Evolutionary conservation across 2,329 filamentous ascomycete species (phyloP), one percentile per base, ranked within the genome.

Genomic region (Cryphonectria carpinicola): DNA sequence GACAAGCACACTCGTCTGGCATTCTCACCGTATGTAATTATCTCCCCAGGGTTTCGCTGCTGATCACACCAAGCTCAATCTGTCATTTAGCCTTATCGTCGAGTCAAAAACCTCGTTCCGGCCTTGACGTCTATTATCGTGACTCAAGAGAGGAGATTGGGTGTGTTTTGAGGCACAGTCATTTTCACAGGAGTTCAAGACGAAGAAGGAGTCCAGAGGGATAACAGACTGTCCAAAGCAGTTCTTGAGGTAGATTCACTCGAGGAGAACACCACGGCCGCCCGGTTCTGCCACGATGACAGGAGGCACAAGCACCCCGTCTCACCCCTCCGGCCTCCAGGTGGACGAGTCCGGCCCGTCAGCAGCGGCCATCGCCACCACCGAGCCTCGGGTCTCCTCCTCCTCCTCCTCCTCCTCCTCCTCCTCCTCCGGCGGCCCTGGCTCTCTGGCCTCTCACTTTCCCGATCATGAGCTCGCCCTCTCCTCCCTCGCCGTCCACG

Each of bases 401-500:
- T 22, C 43, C 35, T 32, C n/a, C 17, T 35, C 19, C 19, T 66
- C 73, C 37, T 25, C 25, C 6, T 13, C 65, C 17, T 22, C 43
- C 35, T 32, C n/a, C 17, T 35, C 19, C 19, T 66, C 73, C 37
- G n/a, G n/a, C n/a, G 75, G 76, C 25, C 74, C 75, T 28, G 76
- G 76, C 46, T 68, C 77, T 10, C 76, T 78, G 11, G 70, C 73
- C 14, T 74, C 77, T 28, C 78, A 78, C 25, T 80, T 81, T 60
- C 76, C 74, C 62, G 71, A 77, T 11, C 79, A 78, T 72, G 72
- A 79, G 71, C 81, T 88, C 65, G 85, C 89, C 5, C 83, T 92
- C 65, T 87, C 93, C 10, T 93, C 94, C 7, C 86, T 88, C 69
- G 88, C 92, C 32, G 84, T 97, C 73, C 94, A 97, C 79, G 93